These are phyloP conservation scores for Xeromyces bisporus DNA, from an alignment of 495 filamentous ascomycete species.

Conservation along the genomic window DNA sequence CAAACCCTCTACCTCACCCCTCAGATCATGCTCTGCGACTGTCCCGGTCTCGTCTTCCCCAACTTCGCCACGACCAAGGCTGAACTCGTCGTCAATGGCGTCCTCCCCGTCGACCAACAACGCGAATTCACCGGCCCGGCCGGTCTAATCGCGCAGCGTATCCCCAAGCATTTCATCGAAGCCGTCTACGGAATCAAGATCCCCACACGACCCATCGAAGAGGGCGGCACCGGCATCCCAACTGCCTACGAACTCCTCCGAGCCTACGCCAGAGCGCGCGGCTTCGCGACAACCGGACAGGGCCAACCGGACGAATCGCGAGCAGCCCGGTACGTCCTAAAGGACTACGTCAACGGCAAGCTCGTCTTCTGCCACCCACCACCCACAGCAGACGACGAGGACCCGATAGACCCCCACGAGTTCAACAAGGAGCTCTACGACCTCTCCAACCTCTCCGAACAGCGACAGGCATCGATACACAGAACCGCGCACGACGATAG, in stretches of 20 bases:
- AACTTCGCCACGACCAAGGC: constrained; percentile 96
- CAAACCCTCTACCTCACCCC: constrained; percentile 92
- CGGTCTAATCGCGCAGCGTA: constrained; percentile 69
- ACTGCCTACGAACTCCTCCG: constrained; percentile 75
- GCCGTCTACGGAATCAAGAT: constrained; percentile 89
- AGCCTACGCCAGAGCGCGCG: constrained; percentile 75
- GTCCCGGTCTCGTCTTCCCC: constrained; percentile 94
- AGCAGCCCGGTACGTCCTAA: constrained; percentile 77
- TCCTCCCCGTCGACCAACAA: constrained; percentile 93
- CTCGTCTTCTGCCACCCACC: constrained; percentile 85
- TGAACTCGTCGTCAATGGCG: constrained; percentile 87
- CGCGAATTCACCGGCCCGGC: constrained; percentile 86
- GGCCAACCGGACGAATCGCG: constrained; percentile 88
- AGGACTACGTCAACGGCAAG: constrained; percentile 96
- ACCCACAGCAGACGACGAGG: constrained; percentile 34
- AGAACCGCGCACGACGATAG: constrained; percentile 23
- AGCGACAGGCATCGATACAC: constrained; percentile 41
- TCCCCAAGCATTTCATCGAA: constrained; percentile 83
- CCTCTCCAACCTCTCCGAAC: constrained; percentile 52
- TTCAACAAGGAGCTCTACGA: constrained; percentile 91
- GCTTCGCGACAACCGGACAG: constrained; percentile 72
- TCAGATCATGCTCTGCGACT: constrained; percentile 87
- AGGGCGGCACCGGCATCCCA: constrained; percentile 81
- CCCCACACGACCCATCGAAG: constrained; percentile 61
- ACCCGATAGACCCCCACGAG: constrained; percentile 44